phyloP scores from a whole-genome alignment of 179 eudicot species.

The Heliamphora pulchella region DNA sequence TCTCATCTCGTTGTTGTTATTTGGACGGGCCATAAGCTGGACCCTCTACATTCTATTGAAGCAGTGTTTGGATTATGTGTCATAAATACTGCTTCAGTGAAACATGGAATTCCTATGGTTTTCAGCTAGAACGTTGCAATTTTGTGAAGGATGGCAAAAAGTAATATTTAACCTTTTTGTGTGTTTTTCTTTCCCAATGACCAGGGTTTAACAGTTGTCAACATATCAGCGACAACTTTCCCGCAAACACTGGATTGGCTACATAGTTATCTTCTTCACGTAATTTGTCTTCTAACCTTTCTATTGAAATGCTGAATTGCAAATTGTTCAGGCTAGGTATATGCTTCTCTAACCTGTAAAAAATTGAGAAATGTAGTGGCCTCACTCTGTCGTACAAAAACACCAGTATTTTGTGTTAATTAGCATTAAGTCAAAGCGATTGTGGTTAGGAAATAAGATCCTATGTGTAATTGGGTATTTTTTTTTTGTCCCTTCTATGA shows the following conservation, averaged over 20 bases:
- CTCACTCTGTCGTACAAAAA: background rate
- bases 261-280: constrained; percentile 92
- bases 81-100: background rate
- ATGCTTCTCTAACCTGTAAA: background rate
- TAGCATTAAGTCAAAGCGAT: background rate
- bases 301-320: background rate
- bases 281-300: constrained; percentile 20
- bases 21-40: background rate
- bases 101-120: background rate
- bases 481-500: background rate
- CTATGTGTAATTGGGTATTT: background rate
- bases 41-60: background rate
- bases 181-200: constrained; percentile 13
- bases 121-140: background rate
- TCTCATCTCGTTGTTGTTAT: background rate
- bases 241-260: constrained; percentile 98
- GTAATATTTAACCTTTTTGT: constrained; percentile 1
- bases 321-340: background rate
- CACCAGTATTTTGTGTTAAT: background rate
- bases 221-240: constrained; percentile 87
- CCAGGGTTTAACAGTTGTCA: constrained; percentile 82
- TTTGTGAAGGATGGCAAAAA: background rate
- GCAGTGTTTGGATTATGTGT: background rate
- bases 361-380: background rate
- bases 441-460: background rate